A percentile compares a stretch with the other conserved stretches of the same genome.
phyloP scores from a whole-genome alignment of 306 rosid species.

The Pyrus pyrifolia region DNA sequence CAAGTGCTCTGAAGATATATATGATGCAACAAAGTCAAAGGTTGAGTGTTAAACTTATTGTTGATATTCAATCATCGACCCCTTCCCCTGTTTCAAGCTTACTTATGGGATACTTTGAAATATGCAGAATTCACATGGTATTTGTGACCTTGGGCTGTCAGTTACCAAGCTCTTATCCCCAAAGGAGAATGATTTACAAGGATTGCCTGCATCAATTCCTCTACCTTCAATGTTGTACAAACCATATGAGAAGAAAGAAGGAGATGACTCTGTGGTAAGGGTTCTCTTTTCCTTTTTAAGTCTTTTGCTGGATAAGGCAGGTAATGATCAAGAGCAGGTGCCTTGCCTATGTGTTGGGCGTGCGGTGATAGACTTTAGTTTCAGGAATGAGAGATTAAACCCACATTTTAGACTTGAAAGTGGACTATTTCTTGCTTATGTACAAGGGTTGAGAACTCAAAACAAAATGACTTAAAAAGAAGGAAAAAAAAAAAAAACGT shows the following conservation, averaged over 20 bases:
- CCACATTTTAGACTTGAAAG: not conserved
- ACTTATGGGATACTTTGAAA: conserved; percentile 21
- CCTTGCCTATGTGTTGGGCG: not conserved
- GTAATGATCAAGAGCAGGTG: not conserved
- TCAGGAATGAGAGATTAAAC: not conserved
- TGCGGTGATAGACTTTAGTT: not conserved
- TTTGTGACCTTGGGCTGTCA: conserved; percentile 87
- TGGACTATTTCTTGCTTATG: not conserved
- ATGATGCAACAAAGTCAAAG: conserved; percentile 74
- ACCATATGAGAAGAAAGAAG: conserved; percentile 61
- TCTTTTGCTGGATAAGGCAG: conserved; percentile 2
- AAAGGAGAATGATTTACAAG: conserved; percentile 61
- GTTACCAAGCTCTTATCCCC: conserved; percentile 55
- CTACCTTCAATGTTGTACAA: conserved; percentile 73
- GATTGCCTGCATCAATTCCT: conserved; percentile 38
- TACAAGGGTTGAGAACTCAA: not conserved
- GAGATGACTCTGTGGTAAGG: conserved; percentile 63
- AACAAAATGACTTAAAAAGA: not conserved
- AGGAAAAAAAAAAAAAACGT: too few species aligned
- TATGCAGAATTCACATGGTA: conserved; percentile 80
- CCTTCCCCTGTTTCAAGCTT: conserved; percentile 15
- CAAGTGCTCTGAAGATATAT: conserved; percentile 70
- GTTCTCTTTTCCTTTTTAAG: not conserved
- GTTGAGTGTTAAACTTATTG: conserved; percentile 29
- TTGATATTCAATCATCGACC: not conserved